phyloP scores from a whole-genome alignment of 352 stramenopile genomes.

The Nothophytophthora sp. region DNA sequence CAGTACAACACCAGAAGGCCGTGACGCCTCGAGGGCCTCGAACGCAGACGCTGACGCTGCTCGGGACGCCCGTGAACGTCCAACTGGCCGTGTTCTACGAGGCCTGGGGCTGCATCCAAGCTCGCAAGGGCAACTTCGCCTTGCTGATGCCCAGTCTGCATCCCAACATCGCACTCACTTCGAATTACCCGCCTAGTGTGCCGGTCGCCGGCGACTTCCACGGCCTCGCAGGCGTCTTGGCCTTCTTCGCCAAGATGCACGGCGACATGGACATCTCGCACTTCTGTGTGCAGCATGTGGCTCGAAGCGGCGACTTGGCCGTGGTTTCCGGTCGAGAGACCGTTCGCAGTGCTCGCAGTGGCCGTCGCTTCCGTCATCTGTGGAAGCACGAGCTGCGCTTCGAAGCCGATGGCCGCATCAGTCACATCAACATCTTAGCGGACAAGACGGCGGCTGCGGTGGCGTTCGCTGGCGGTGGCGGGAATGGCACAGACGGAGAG shows the following conservation, averaged over 20 bases:
- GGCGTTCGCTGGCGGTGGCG: constrained; percentile 57
- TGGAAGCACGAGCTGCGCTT: constrained; percentile 87
- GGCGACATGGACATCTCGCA: constrained; percentile 67
- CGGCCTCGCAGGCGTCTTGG: constrained; percentile 58
- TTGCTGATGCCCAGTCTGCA: constrained; percentile 78
- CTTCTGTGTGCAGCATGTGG: constrained; percentile 70
- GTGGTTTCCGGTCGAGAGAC: constrained; percentile 83
- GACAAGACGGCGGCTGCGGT: constrained; percentile 80
- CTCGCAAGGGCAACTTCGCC: constrained; percentile 79
- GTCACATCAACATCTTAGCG: constrained; percentile 85
- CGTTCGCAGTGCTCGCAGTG: constrained; percentile 63
- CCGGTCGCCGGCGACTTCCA: constrained; percentile 74
- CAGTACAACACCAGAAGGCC: no score
- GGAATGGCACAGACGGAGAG: constrained; percentile 28
- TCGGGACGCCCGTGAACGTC: constrained; percentile 55
- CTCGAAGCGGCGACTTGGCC: constrained; percentile 65
- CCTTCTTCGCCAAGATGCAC: constrained; percentile 78
- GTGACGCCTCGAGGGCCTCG: constrained; percentile 16
- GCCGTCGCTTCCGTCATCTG: constrained; percentile 76
- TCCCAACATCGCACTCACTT: constrained; percentile 74
- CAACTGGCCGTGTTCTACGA: constrained; percentile 77
- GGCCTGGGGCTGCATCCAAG: constrained; percentile 69
- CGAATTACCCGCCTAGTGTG: constrained; percentile 73
- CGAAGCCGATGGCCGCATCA: constrained; percentile 76
- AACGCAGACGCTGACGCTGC: constrained; percentile 45